A percentile compares a stretch with the other conserved stretches of the same genome.
Evolutionary conservation across 2,329 filamentous ascomycete species (phyloP).

Genomic region (Thermoascus crustaceus): DNA sequence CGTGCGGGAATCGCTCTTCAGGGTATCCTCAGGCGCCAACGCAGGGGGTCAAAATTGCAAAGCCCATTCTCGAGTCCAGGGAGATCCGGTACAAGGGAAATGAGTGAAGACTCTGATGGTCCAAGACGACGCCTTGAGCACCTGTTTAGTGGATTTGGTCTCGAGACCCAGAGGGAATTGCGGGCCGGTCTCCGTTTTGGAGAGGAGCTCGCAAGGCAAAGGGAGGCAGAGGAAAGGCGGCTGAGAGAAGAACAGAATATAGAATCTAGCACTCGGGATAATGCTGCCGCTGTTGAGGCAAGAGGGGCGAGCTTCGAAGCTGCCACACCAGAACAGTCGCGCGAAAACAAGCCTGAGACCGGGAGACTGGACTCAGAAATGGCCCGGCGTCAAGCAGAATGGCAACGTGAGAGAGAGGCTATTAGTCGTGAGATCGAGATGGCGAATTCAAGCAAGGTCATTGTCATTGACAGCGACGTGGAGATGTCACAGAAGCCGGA

Average conservation of each 20-base stretch:
- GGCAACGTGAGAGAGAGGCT: conserved; percentile 38
- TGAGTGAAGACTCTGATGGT: conserved; percentile 13
- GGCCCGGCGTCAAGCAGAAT: conserved; percentile 30
- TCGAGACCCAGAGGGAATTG: conserved; percentile 32
- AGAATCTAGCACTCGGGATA: too few relatives aligned
- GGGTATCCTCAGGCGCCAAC: conserved; percentile 20
- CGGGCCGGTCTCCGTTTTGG: conserved; percentile 35
- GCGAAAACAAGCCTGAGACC: too few relatives aligned
- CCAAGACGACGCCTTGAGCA: conserved; percentile 24
- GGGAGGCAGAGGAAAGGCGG: conserved; percentile 25
- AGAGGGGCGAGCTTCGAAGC: too few relatives aligned
- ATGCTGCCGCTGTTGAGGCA: too few relatives aligned
- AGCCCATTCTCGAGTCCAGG: conserved; percentile 8
- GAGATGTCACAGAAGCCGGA: conserved; percentile 10
- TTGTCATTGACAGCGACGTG: conserved; percentile 37
- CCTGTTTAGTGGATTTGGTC: conserved; percentile 30
- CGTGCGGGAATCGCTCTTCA: conserved; percentile 31
- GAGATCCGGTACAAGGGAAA: conserved; percentile 1
- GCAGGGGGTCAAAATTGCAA: conserved; percentile 7
- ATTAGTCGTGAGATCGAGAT: conserved; percentile 37
- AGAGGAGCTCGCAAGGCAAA: conserved; percentile 36
- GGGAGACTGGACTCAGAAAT: conserved; percentile 14
- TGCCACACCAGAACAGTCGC: too few relatives aligned
- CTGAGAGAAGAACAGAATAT: too few relatives aligned
- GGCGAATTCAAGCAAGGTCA: conserved; percentile 35